Conservation (phyloP, 768 basidiomycete genomes). For the Russula dissimulans region DNA sequence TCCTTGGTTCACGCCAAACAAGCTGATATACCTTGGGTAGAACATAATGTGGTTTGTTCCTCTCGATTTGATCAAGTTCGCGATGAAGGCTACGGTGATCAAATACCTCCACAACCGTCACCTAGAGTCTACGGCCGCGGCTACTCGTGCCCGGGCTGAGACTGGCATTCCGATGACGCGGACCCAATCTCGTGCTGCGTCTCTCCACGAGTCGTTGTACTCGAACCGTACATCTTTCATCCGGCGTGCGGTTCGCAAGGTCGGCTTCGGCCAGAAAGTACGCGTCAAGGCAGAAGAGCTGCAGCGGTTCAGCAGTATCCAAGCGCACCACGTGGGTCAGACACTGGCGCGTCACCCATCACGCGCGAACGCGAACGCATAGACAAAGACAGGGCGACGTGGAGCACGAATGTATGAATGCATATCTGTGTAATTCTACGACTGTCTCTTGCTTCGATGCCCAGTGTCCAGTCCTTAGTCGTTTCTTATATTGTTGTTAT, state of each 20-base stretch:
- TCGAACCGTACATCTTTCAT: constrained; percentile 94
- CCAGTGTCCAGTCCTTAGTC: neutral
- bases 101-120: constrained; percentile 68
- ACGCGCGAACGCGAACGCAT: constrained; percentile 32
- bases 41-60: constrained; percentile 95
- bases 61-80: constrained; percentile 93
- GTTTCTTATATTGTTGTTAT: neutral
- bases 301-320: constrained; percentile 78
- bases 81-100: constrained; percentile 91
- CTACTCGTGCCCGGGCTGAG: constrained; percentile 28
- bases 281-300: constrained; percentile 79
- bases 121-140: constrained; percentile 27
- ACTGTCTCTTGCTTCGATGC: neutral
- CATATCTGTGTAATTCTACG: constrained; percentile 8
- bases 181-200: constrained; percentile 83
- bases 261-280: constrained; percentile 78
- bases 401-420: neutral
- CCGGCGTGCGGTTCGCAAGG: constrained; percentile 76
- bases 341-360: constrained; percentile 73
- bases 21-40: constrained; percentile 32
- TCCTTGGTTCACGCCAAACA: neutral
- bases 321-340: constrained; percentile 69
- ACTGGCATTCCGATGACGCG: constrained; percentile 70
- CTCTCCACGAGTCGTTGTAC: constrained; percentile 87
- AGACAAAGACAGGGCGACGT: constrained; percentile 19